These are phyloP conservation scores for Xenoacremonium recifei DNA, from an alignment of 2,329 filamentous ascomycete genomes.

Conservation along the genomic window DNA sequence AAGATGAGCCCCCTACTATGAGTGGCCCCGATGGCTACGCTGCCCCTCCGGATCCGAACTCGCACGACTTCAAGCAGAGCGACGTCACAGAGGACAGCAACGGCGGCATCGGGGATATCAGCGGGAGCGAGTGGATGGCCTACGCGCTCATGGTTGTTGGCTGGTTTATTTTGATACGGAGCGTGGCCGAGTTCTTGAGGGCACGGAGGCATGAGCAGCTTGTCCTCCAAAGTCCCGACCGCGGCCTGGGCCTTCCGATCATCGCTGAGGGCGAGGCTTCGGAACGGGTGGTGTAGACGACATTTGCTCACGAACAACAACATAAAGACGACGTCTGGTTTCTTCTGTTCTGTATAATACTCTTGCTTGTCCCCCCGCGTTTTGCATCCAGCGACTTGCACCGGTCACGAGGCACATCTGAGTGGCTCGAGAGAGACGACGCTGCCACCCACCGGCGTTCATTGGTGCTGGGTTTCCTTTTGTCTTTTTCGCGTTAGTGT, in stretches of 20 bases:
- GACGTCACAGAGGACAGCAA: constrained; percentile 52
- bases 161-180: constrained; percentile 95
- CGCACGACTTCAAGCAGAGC: constrained; percentile 80
- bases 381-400: neutral
- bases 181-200: constrained; percentile 86
- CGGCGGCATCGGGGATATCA: constrained; percentile 51
- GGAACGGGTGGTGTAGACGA: constrained; percentile 67
- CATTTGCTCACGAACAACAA: neutral
- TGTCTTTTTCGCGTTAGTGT: no score
- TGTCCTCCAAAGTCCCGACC: constrained; percentile 87
- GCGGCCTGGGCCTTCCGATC: constrained; percentile 79
- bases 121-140: constrained; percentile 81
- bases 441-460: constrained; percentile 18
- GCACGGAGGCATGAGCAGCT: constrained; percentile 90
- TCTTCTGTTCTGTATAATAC: constrained; percentile 12
- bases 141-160: constrained; percentile 95
- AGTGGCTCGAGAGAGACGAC: constrained; percentile 13
- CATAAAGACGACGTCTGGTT: no score
- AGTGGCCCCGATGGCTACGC: constrained; percentile 58
- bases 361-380: neutral
- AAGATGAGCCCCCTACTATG: constrained; percentile 43
- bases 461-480: constrained; percentile 3
- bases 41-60: constrained; percentile 81
- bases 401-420: constrained; percentile 10
- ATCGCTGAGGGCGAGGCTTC: constrained; percentile 82